A percentile compares a stretch with the other conserved stretches of the same genome.
Conservation (phyloP, 2,329 filamentous ascomycete species). For the Xylaria sp. region DNA sequence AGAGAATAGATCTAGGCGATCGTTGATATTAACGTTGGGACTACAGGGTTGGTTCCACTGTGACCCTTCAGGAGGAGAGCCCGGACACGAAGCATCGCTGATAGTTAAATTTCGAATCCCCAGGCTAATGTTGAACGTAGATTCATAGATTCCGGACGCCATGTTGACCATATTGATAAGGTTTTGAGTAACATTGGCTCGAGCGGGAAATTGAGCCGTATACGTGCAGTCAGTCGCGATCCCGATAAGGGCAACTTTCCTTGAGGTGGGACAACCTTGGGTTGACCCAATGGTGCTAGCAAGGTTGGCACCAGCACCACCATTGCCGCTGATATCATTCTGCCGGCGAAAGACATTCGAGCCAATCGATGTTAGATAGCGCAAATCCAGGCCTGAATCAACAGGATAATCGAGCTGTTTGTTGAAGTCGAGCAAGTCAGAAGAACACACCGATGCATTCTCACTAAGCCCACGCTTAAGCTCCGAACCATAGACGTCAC, state of each 20-base stretch:
- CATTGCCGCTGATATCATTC: constrained; percentile 71
- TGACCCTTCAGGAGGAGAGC: constrained; percentile 70
- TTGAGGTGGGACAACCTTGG: constrained; percentile 85
- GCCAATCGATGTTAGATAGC: constrained; percentile 68
- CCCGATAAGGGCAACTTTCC: constrained; percentile 90
- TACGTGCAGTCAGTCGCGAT: constrained; percentile 95
- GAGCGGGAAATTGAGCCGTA: constrained; percentile 74
- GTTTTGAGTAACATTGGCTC: constrained; percentile 73
- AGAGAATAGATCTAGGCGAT: constrained; percentile 88
- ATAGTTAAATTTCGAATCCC: constrained; percentile 88
- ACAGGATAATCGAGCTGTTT: constrained; percentile 75
- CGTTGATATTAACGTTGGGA: constrained; percentile 70
- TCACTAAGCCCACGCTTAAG: constrained; percentile 65
- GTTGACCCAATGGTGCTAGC: constrained; percentile 81
- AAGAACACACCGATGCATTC: constrained; percentile 66
- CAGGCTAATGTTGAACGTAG: constrained; percentile 92
- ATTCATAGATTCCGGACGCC: constrained; percentile 88
- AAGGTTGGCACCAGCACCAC: constrained; percentile 83
- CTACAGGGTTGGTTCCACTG: constrained; percentile 87
- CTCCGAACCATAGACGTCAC: constrained; percentile 59
- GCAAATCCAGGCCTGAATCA: constrained; percentile 62
- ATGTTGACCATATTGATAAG: constrained; percentile 86
- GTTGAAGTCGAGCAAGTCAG: constrained; percentile 85
- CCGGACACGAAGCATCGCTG: constrained; percentile 78
- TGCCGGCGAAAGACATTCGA: constrained; percentile 78